Conservation (phyloP, 2,329 filamentous ascomycete genomes). For the Kalmusia sp. region DNA sequence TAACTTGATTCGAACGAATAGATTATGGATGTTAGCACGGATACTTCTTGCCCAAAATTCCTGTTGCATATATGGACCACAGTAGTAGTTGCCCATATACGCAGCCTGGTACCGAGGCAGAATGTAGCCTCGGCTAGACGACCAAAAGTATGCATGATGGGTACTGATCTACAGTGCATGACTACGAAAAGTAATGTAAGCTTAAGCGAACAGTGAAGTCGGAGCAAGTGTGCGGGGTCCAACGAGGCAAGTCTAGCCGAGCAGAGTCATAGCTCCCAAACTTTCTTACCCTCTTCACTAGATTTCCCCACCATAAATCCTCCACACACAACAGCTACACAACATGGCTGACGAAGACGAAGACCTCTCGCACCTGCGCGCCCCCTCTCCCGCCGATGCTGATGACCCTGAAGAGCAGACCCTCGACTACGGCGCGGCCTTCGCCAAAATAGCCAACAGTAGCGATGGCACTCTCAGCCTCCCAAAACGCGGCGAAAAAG, state of each 20-base stretch:
- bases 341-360: slow-evolving; percentile 49
- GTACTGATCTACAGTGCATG: too few species aligned
- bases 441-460: slow-evolving; percentile 58
- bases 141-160: too few species aligned
- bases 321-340: slow-evolving; percentile 4
- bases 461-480: slow-evolving; percentile 59
- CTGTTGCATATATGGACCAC: too few species aligned
- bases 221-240: background rate
- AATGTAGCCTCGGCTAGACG: too few species aligned
- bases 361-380: slow-evolving; percentile 35
- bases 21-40: too few species aligned
- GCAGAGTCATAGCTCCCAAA: slow-evolving; percentile 20
- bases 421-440: slow-evolving; percentile 81
- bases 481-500: slow-evolving; percentile 92
- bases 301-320: slow-evolving; percentile 5
- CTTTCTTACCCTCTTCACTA: slow-evolving; percentile 13
- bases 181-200: too few species aligned
- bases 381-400: slow-evolving; percentile 37
- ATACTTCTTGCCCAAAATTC: too few species aligned
- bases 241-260: slow-evolving; percentile 18
- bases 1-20: too few species aligned
- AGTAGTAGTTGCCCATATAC: too few species aligned
- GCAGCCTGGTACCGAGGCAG: too few species aligned
- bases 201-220: too few species aligned
- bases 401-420: slow-evolving; percentile 74